phyloP scores from a whole-genome alignment of 2,329 filamentous ascomycete genomes.

The Paracamarosporium sp. region DNA sequence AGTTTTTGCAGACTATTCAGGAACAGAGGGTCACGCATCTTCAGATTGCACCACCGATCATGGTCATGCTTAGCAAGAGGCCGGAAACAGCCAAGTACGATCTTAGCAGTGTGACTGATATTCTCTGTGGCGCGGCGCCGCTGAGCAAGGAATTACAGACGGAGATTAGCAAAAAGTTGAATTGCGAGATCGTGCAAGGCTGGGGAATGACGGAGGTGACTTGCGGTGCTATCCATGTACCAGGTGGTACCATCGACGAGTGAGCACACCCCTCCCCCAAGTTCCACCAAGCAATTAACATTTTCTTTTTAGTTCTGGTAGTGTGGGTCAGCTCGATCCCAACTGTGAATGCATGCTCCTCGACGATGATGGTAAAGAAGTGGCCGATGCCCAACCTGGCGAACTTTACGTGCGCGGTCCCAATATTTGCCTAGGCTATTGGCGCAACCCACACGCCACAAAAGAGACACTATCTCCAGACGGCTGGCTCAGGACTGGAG shows the following conservation, averaged over 20 bases:
- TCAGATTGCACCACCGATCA: constrained; percentile 51
- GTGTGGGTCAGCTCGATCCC: constrained; percentile 48
- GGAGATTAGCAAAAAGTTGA: constrained; percentile 43
- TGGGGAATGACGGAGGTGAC: constrained; percentile 54
- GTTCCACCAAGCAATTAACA: not conserved
- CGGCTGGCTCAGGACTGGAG: constrained; percentile 48
- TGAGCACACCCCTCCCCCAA: constrained; percentile 18
- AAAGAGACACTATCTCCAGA: constrained; percentile 45
- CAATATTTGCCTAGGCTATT: constrained; percentile 51
- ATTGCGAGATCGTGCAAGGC: constrained; percentile 46
- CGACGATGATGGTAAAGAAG: constrained; percentile 52
- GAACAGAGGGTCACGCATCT: constrained; percentile 47
- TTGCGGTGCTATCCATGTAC: constrained; percentile 48
- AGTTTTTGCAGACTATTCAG: constrained; percentile 48
- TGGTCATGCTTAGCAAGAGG: constrained; percentile 53
- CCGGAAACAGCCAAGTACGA: constrained; percentile 51
- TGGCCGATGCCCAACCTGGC: constrained; percentile 44
- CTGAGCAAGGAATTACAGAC: constrained; percentile 52
- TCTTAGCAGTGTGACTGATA: constrained; percentile 47
- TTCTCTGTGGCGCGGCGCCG: constrained; percentile 52
- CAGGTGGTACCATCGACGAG: constrained; percentile 42
- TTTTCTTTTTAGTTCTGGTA: constrained; percentile 45
- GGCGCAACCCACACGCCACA: constrained; percentile 49
- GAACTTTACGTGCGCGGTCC: constrained; percentile 51
- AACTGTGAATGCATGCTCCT: constrained; percentile 51